Percentiles rank a stretch among this genome's conserved stretches.
Evolutionary conservation across 768 basidiomycete genomes (phyloP).

Genomic region (Suillus sp.): DNA sequence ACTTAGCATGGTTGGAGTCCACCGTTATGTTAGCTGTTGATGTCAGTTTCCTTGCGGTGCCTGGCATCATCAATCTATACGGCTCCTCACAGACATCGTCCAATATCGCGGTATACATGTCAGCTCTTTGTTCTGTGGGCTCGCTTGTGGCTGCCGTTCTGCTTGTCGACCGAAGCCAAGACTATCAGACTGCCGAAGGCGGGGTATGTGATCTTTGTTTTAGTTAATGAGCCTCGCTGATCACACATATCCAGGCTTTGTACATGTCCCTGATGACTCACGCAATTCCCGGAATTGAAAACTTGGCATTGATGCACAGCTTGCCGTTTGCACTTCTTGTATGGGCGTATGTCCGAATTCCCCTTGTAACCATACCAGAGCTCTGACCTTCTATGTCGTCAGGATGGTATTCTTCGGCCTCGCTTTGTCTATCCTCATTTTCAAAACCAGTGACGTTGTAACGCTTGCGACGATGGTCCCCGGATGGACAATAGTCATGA

Average conservation of each 20-base stretch:
- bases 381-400: background rate
- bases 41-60: constrained; percentile 55
- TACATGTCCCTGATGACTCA: constrained; percentile 26
- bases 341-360: constrained; percentile 28
- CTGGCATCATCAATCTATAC: constrained; percentile 32
- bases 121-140: constrained; percentile 37
- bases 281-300: constrained; percentile 27
- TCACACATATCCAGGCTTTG: constrained; percentile 17
- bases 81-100: constrained; percentile 15
- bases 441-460: constrained; percentile 18
- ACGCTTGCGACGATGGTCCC: constrained; percentile 20
- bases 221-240: constrained; percentile 12
- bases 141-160: constrained; percentile 39
- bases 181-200: constrained; percentile 21
- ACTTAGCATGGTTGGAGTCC: constrained; percentile 32
- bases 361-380: background rate
- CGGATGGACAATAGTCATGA: constrained; percentile 21
- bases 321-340: constrained; percentile 37
- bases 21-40: constrained; percentile 57
- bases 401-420: constrained; percentile 34
- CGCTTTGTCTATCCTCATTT: constrained; percentile 29
- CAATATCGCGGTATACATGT: constrained; percentile 40
- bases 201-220: constrained; percentile 20
- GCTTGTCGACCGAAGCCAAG: constrained; percentile 37
- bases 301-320: constrained; percentile 35